Conservation (phyloP, 2,329 filamentous ascomycete genomes). For the Monosporascus sp. region DNA sequence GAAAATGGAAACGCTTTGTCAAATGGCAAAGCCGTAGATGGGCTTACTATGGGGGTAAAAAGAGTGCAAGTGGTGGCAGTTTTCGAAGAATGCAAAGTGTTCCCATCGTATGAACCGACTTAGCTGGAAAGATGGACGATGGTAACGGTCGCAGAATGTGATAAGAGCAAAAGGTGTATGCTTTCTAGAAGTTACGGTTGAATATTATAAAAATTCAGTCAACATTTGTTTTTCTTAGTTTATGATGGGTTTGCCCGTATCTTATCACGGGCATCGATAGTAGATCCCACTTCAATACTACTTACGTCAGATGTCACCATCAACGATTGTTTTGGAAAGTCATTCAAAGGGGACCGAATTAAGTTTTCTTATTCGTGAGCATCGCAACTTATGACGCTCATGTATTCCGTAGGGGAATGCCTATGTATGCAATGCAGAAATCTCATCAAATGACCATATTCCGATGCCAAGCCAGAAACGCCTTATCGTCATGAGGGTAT, state of each 20-base stretch:
- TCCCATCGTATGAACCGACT: background rate
- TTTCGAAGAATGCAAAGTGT: background rate
- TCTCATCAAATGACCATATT: slow-evolving; percentile 3
- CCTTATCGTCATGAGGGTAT: slow-evolving; percentile 18
- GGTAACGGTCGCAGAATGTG: background rate
- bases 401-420: slow-evolving; percentile 7
- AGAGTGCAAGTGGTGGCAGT: background rate
- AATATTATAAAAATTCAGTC: no score
- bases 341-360: background rate
- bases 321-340: background rate
- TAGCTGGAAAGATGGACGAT: background rate
- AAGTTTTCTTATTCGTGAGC: slow-evolving; percentile 3
- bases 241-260: background rate
- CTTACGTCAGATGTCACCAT: background rate
- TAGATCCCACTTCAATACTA: background rate
- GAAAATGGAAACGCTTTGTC: background rate
- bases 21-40: background rate
- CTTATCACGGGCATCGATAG: background rate
- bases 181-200: background rate
- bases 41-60: background rate
- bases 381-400: slow-evolving; percentile 5
- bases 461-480: slow-evolving; percentile 19
- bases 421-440: slow-evolving; percentile 10
- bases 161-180: background rate
- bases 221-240: no score